A percentile compares a stretch with the other conserved stretches of the same genome.
These are phyloP conservation scores for Blastobotrys aristatus DNA, from an alignment of 1,139 yeast species.

Conservation along the genomic window DNA sequence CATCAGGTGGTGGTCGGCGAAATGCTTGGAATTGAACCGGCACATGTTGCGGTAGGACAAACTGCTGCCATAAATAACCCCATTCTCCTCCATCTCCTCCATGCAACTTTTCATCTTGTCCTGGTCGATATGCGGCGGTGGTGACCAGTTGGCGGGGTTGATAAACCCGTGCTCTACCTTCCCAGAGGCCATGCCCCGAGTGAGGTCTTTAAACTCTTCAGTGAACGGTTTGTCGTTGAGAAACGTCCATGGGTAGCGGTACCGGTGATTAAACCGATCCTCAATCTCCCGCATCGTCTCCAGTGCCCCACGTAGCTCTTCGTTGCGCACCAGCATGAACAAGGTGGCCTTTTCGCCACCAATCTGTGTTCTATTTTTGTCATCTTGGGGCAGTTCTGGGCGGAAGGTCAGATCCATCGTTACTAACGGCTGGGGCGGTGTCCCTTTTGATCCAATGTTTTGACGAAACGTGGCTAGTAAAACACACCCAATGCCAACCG, in stretches of 20 bases:
- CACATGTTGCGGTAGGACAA: slow-evolving; percentile 80
- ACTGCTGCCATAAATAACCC: slow-evolving; percentile 71
- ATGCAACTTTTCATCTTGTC: slow-evolving; percentile 45
- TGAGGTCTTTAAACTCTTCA: slow-evolving; percentile 53
- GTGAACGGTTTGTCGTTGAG: slow-evolving; percentile 77
- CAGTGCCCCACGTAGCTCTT: slow-evolving; percentile 59
- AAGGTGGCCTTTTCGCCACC: slow-evolving; percentile 56
- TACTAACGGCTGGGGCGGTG: neutral
- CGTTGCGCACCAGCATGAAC: slow-evolving; percentile 67
- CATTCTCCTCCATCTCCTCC: slow-evolving; percentile 50
- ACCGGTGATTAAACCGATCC: slow-evolving; percentile 51
- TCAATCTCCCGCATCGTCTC: slow-evolving; percentile 61
- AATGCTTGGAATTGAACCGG: slow-evolving; percentile 76
- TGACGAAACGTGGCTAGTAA: neutral
- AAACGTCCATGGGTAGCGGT: slow-evolving; percentile 77
- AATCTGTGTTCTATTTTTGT: slow-evolving; percentile 35
- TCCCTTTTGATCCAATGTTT: too few species aligned
- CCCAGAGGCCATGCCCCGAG: slow-evolving; percentile 83
- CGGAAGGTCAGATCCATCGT: slow-evolving; percentile 25
- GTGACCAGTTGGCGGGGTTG: slow-evolving; percentile 63
- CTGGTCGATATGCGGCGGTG: slow-evolving; percentile 47
- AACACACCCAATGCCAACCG: neutral
- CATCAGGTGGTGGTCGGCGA: slow-evolving; percentile 68
- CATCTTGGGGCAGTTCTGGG: slow-evolving; percentile 23
- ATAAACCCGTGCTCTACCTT: slow-evolving; percentile 67